Base-by-base conservation (phyloP, 1,139 yeast genomes). In the Kodamaea sp. region DNA sequence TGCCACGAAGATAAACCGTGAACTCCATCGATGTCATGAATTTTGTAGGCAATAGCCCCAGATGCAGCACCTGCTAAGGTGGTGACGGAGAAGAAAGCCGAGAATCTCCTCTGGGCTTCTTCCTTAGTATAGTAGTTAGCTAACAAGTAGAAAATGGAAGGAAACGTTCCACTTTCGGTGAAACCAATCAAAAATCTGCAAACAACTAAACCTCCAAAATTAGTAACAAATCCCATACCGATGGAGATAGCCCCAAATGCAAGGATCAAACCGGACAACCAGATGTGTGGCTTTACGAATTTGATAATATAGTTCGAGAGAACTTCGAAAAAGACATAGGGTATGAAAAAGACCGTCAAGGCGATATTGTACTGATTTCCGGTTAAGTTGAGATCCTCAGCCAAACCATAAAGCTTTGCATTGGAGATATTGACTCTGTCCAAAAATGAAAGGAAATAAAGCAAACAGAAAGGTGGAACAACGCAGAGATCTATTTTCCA, bases 361-460 rank as follows among this genome's bases (percentile, higher is more conserved):
- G 85, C 79, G 25, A 70, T 70, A 50, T 80, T 80, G 61, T 73
- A 83, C 53, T 83, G 83, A 46, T 70, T 68, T 4, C 84, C 83
- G 2, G 60, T 57, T 38, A 83, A 64, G 15, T 62, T 48, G 32
- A 83, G 61, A 33, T 78, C 82, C 5, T 51, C 56, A 18, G 71
- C 61, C 60, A 83, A 62, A 8, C 89, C 89, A 44, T 82, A 81
- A 39, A 81, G 70, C 42, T 76, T 77, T 15, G 92, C 92, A 53
- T 83, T 83, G 24, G 88, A 78, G 38, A 83, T 81, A 53, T 83
- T 83, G 34, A 82, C 87, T 53, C 89, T 67, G 53, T 83, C 90
- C 52, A 83, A 63, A 47, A 83, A 83, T 1, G 87, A 78, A 44
- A 83, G 67, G 49, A 83, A 76, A 49, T 83, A 83, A 28, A 83